Base-by-base conservation (phyloP, 164 flowering plant species). In the Sedum album region DNA sequence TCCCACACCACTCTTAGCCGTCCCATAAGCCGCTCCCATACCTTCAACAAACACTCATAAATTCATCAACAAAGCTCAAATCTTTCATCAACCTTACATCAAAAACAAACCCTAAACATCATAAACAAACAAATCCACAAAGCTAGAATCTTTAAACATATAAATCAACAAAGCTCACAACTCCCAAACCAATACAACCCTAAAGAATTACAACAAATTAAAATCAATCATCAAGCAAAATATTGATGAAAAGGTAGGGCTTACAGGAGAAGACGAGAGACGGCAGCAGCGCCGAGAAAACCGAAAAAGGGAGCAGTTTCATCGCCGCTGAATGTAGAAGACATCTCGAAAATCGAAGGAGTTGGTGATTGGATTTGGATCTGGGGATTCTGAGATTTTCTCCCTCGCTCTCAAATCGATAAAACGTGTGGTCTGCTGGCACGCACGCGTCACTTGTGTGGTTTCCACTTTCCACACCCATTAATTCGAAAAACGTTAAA, bases 11-110 rank as follows among this genome's bases (percentile, higher is more conserved):
- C 96, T 90, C 82, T 90, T 90, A 9, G 93, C 96, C 4, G 96
- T 90, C 25, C 96, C 96, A 71, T 90, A 90, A 8, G 96, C 96
- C 14, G 96, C 96, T 74, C 96, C 96, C 96, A 90, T 90, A 75
- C 96, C 93, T 88, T 51, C 55, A 6, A n/a, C 38, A 2, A 8
- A 51, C n/a, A 51, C 6, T 2, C 8, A 7, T 26, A 51, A 51
- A 51, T n/a, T n/a, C 28, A 51, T 51, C 57, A 51, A 21, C 57
- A 18, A 48, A 4, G 55, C 23, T 48, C 55, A 51, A n/a, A n/a
- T 51, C 57, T 23, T 51, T 51, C 57, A n/a, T n/a, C n/a, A 51
- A 51, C 28, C 57, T 51, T 23, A 51, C 21, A 35, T 3, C 3
- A 35, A 35, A 35, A 35, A 35, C 38, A 35, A 35, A 35, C 38